Evolutionary conservation across 345 rosid species (phyloP), one percentile per base, ranked within the genome.

Genomic region (Zanthoxylum bungeanum): DNA sequence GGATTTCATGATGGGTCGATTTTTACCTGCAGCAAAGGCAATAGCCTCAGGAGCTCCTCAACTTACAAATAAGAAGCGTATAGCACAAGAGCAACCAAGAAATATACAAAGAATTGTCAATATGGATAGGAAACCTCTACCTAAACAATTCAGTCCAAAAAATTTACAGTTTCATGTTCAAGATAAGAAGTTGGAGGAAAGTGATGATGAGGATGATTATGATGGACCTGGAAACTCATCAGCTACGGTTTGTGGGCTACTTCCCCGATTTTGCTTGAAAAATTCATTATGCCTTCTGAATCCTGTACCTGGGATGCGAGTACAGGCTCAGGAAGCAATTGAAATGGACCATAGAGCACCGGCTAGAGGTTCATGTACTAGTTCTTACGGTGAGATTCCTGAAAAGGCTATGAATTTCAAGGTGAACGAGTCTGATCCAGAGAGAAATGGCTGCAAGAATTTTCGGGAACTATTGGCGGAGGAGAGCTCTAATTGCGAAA

Each of bases 11-110:
- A 91, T 94, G 90, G 90, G 84, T 60, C 85, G 97, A 36, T 94
- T 94, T 78, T 79, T 91, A 79, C 98, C 98, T 39, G 97, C 98
- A 16, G 97, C 98, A 42, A 85, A 90, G 75, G 98, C 97, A 22
- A 82, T 90, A 91, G 85, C 97, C 65, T 87, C 92, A 51, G 93
- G 89, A 67, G 77, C 84, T 64, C 84, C 91, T 76, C 84, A 75
- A 44, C 70, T 81, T 78, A 67, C 76, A 53, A 68, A 78, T 34
- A 83, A 76, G 73, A 90, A 83, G 81, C 93, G 83, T 50, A 66
- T 76, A 56, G 76, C 73, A 36, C 80, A 68, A 49, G 83, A 84
- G 69, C 80, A 61, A 17, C 72, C 82, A 4, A 81, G 74, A 50
- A 83, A 75, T 60, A 27, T 61, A 28, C 63, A 44, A 74, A 77